These are phyloP conservation scores for Termitomyces titanicus DNA, from an alignment of 768 basidiomycete species.

Conservation along the genomic window DNA sequence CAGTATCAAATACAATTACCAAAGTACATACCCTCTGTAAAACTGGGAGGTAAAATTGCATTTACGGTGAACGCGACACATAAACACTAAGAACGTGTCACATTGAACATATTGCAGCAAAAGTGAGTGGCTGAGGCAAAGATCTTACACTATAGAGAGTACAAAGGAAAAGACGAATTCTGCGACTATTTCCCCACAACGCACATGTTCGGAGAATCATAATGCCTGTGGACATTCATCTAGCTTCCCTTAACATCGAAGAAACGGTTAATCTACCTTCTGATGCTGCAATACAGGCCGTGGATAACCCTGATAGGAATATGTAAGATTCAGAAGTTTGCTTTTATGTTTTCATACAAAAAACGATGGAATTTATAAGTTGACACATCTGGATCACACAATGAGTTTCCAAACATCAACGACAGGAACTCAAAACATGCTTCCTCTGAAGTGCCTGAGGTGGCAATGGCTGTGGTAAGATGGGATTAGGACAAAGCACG, in stretches of 20 bases:
- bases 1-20: background rate
- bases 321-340: too few relatives aligned
- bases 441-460: too few relatives aligned
- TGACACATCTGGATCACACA: too few relatives aligned
- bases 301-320: too few relatives aligned
- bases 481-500: background rate
- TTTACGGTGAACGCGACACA: constrained; percentile 1
- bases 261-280: constrained; percentile 3
- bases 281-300: constrained; percentile 4
- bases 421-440: too few relatives aligned
- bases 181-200: constrained; percentile 7
- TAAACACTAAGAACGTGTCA: too few relatives aligned
- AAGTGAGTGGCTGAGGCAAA: background rate
- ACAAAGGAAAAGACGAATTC: constrained; percentile 4
- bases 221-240: too few relatives aligned
- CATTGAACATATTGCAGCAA: background rate
- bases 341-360: background rate
- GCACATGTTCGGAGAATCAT: too few relatives aligned
- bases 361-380: too few relatives aligned
- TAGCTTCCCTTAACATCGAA: background rate
- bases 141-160: constrained; percentile 7
- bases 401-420: too few relatives aligned
- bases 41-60: background rate
- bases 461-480: background rate
- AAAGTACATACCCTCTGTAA: constrained; percentile 4